Evolutionary conservation across 2,329 filamentous ascomycete genomes (phyloP).

Genomic region (Geosmithia flava): DNA sequence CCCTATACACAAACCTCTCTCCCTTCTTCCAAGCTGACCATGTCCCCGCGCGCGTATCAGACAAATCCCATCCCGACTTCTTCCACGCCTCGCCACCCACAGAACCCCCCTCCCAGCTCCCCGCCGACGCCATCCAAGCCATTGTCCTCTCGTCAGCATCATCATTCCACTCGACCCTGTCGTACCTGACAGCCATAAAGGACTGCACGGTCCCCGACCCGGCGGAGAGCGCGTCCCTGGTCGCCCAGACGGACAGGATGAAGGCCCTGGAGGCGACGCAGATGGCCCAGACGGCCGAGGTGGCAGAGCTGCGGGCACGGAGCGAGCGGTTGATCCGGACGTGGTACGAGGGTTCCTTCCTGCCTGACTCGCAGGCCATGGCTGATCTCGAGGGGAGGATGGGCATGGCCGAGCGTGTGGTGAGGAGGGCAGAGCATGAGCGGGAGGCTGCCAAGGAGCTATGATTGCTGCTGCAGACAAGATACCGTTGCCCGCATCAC

Average conservation of each 20-base stretch:
- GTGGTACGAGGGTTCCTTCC: slow-evolving; percentile 65
- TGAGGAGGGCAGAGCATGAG: slow-evolving; percentile 52
- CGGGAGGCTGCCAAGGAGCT: slow-evolving; percentile 33
- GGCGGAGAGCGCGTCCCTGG: slow-evolving; percentile 40
- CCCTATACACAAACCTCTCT: not conserved
- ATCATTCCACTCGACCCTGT: slow-evolving; percentile 41
- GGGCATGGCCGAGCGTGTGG: slow-evolving; percentile 49
- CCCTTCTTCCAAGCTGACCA: not conserved
- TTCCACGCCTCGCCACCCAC: slow-evolving; percentile 35
- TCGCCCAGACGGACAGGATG: slow-evolving; percentile 48
- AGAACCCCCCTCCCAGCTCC: slow-evolving; percentile 37
- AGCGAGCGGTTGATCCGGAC: slow-evolving; percentile 50
- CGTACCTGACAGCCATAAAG: slow-evolving; percentile 41
- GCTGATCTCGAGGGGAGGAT: slow-evolving; percentile 60
- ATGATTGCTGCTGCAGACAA: not conserved
- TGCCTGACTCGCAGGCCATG: slow-evolving; percentile 56
- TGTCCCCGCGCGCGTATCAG: no score
- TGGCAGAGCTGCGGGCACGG: slow-evolving; percentile 48
- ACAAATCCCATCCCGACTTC: slow-evolving; percentile 39
- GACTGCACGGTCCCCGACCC: slow-evolving; percentile 46
- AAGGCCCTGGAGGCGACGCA: slow-evolving; percentile 48
- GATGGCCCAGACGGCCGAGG: slow-evolving; percentile 46
- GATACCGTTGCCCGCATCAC: no score
- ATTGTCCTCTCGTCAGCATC: slow-evolving; percentile 44
- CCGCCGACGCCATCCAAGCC: slow-evolving; percentile 36